Conservation (phyloP, 495 filamentous ascomycete species). For the Neurospora tetraspora region DNA sequence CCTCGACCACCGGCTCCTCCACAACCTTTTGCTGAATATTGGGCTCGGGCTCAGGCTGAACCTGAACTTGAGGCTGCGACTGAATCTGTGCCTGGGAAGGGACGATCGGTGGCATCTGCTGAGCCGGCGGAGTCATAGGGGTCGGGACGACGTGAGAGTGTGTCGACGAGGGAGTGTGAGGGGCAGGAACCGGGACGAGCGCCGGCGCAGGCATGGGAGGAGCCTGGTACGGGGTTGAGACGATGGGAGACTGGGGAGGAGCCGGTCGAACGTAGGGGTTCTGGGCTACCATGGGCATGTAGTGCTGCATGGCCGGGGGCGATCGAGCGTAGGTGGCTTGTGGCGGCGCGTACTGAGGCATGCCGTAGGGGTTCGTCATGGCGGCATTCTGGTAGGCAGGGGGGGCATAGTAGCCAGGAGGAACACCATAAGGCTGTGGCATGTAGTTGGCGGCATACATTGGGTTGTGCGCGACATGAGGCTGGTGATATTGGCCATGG, state of each 20-base stretch:
- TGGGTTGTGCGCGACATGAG: conserved; percentile 19
- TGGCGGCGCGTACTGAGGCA: conserved; percentile 22
- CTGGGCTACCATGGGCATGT: conserved; percentile 31
- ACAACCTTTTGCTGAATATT: conserved; percentile 6
- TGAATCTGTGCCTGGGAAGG: conserved; percentile 1
- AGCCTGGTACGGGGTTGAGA: conserved; percentile 26
- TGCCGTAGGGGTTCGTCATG: conserved; percentile 14
- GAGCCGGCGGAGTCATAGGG: conserved; percentile 30
- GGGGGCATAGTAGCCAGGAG: conserved; percentile 24
- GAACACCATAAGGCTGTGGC: conserved; percentile 16
- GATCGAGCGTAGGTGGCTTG: conserved; percentile 23
- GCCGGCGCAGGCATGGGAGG: conserved; percentile 26
- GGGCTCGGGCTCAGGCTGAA: conserved; percentile 1
- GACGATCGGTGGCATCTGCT: neutral
- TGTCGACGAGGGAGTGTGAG: conserved; percentile 30
- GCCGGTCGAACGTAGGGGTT: conserved; percentile 25
- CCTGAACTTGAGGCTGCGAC: conserved; percentile 1
- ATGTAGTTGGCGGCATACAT: conserved; percentile 33
- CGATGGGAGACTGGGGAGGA: conserved; percentile 32
- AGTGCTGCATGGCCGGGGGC: conserved; percentile 34
- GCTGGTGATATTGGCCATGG: conserved; percentile 21
- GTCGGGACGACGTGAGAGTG: conserved; percentile 29
- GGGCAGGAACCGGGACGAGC: conserved; percentile 24
- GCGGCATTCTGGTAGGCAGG: conserved; percentile 26
- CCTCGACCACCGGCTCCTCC: neutral